A percentile compares a stretch with the other conserved stretches of the same genome.
phyloP scores from a whole-genome alignment of 2,329 filamentous ascomycete species.

The Ophiostoma piceae region DNA sequence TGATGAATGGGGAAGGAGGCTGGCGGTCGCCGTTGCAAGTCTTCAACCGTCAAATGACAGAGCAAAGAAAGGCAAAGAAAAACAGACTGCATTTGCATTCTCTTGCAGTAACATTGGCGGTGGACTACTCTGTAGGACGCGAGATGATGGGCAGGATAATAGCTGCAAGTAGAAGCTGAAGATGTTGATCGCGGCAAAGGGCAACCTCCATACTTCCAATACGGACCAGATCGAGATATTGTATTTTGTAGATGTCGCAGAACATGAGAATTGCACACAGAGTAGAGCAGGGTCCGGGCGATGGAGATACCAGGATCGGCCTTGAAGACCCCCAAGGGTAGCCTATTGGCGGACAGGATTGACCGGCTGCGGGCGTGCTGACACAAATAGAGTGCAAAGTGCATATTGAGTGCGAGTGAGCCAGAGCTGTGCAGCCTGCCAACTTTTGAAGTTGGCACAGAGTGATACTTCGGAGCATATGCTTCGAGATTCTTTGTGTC shows the following conservation, averaged over 20 bases:
- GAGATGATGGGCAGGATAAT: not conserved
- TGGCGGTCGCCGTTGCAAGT: conserved; percentile 2
- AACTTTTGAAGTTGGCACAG: not conserved
- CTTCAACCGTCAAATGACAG: not conserved
- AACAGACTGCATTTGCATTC: not conserved
- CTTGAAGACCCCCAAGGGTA: not conserved
- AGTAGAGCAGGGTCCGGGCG: not conserved
- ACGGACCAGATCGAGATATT: not conserved
- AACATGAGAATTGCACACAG: not conserved
- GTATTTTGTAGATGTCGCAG: not conserved
- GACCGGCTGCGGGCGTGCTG: not conserved
- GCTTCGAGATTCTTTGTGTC: not conserved
- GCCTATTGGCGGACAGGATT: not conserved
- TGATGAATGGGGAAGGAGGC: conserved; percentile 7
- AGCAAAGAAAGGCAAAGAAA: not conserved
- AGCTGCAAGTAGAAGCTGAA: not conserved
- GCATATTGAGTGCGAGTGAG: not conserved
- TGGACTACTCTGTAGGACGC: not conserved
- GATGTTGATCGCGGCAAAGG: not conserved
- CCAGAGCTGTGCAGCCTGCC: not conserved
- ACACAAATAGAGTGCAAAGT: conserved; percentile 5
- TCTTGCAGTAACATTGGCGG: not conserved
- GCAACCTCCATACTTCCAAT: not conserved
- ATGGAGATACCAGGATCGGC: not conserved
- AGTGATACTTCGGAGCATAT: conserved; percentile 12